These are phyloP conservation scores for Chaetomium globosum DNA, from an alignment of 2,329 filamentous ascomycete genomes.

Conservation along the genomic window DNA sequence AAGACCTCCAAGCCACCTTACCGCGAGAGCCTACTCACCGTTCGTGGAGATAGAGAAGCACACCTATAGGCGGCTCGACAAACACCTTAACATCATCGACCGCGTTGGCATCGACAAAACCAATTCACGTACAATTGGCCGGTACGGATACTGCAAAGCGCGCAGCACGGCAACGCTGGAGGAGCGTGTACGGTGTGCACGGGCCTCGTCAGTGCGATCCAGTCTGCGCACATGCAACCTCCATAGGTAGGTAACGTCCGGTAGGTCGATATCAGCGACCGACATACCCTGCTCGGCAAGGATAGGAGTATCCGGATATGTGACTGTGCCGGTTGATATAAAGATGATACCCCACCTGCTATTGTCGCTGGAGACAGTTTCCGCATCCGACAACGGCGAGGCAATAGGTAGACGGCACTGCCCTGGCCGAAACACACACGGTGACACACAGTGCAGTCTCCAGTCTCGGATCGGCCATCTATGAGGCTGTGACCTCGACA, in stretches of 20 bases:
- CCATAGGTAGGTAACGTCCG: not conserved
- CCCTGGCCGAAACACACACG: slow-evolving; percentile 3
- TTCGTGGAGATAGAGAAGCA: not conserved
- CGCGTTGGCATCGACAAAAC: not conserved
- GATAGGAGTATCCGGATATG: not conserved
- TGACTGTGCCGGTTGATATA: slow-evolving; percentile 1
- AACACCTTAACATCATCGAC: not conserved
- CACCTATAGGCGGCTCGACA: not conserved
- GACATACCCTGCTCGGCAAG: not conserved
- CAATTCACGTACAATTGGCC: not conserved
- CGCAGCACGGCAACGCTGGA: not conserved
- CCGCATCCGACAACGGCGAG: not conserved
- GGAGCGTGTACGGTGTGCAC: not conserved
- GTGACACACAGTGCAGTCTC: too few species aligned
- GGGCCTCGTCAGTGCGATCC: not conserved
- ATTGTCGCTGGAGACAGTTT: not conserved
- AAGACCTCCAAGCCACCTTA: not conserved
- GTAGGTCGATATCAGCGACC: not conserved
- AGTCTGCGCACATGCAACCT: not conserved
- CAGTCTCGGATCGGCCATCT: slow-evolving; percentile 9
- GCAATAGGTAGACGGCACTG: not conserved
- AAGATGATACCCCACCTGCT: not conserved
- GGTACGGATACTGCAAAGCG: too few species aligned
- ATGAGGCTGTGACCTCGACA: not conserved
- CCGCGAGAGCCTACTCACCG: not conserved